These are phyloP conservation scores for Spinacia oleracea DNA, from an alignment of 179 eudicot genomes.

Conservation along the genomic window DNA sequence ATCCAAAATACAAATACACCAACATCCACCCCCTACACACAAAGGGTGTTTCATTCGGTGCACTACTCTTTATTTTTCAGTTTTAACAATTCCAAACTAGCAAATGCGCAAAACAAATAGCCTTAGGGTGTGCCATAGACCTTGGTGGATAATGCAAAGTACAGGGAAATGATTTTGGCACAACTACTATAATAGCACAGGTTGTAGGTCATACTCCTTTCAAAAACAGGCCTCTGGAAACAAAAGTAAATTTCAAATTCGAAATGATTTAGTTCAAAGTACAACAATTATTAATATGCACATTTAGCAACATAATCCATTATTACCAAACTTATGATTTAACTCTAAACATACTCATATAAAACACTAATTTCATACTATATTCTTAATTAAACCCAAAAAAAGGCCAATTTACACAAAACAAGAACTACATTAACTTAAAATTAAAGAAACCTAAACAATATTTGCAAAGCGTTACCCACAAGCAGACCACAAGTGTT, in stretches of 20 bases:
- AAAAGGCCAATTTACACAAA: neutral
- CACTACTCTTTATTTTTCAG: too few species aligned
- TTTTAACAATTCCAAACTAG: too few species aligned
- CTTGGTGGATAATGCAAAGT: too few species aligned
- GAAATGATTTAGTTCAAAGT: neutral
- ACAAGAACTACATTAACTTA: neutral
- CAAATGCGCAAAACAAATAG: too few species aligned
- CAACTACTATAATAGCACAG: too few species aligned
- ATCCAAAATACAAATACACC: too few species aligned
- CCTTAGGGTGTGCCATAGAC: too few species aligned
- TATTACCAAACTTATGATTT: neutral
- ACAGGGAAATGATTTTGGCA: too few species aligned
- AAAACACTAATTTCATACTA: conserved; percentile 9
- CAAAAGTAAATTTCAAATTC: neutral
- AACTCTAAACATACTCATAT: neutral
- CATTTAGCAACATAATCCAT: neutral
- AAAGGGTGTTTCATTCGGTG: too few species aligned
- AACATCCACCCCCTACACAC: too few species aligned
- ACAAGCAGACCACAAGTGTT: conserved; percentile 33
- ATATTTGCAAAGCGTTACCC: conserved; percentile 6
- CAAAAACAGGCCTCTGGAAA: neutral
- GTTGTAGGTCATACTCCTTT: too few species aligned
- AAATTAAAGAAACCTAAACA: neutral
- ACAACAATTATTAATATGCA: neutral
- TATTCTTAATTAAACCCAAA: neutral